These are phyloP conservation scores for Penicillium sp. DNA, from an alignment of 2,329 filamentous ascomycete genomes.

Conservation along the genomic window DNA sequence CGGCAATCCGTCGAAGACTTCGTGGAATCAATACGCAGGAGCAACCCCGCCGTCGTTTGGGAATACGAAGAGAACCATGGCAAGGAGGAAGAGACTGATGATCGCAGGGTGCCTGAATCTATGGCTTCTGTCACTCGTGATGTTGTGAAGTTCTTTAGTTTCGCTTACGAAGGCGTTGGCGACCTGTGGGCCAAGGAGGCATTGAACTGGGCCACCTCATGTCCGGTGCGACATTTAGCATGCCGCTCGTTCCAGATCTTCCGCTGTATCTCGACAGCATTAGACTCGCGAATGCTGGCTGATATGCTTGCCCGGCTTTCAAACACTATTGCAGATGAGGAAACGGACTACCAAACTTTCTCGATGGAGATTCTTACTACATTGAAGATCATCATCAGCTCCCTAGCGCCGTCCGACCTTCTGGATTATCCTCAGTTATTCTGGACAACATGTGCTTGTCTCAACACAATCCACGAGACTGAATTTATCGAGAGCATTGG, in stretches of 20 bases:
- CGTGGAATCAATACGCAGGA: slow-evolving; percentile 79
- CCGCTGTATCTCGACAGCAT: slow-evolving; percentile 82
- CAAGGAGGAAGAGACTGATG: slow-evolving; percentile 67
- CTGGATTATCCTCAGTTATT: slow-evolving; percentile 92
- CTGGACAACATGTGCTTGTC: slow-evolving; percentile 94
- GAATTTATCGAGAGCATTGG: slow-evolving; percentile 89
- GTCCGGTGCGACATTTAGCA: slow-evolving; percentile 88
- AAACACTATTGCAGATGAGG: slow-evolving; percentile 94
- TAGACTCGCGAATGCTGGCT: slow-evolving; percentile 91
- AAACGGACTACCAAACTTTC: slow-evolving; percentile 91
- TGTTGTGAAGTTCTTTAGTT: slow-evolving; percentile 79
- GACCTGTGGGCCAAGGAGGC: slow-evolving; percentile 89
- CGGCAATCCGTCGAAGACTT: slow-evolving; percentile 81
- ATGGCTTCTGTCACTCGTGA: slow-evolving; percentile 83
- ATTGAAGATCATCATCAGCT: slow-evolving; percentile 83
- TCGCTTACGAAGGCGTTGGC: slow-evolving; percentile 80
- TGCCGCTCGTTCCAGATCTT: slow-evolving; percentile 98
- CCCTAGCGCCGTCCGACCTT: slow-evolving; percentile 74
- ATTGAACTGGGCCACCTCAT: slow-evolving; percentile 93
- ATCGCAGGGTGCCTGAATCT: slow-evolving; percentile 76
- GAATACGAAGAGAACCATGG: slow-evolving; percentile 89
- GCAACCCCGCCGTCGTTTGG: slow-evolving; percentile 85
- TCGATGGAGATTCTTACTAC: slow-evolving; percentile 98
- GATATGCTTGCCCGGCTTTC: slow-evolving; percentile 95
- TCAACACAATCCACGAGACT: slow-evolving; percentile 93